Evolutionary conservation across 352 stramenopile genomes (phyloP), one percentile per base, ranked within the genome.

Genomic region (Globisporangium nagaii): DNA sequence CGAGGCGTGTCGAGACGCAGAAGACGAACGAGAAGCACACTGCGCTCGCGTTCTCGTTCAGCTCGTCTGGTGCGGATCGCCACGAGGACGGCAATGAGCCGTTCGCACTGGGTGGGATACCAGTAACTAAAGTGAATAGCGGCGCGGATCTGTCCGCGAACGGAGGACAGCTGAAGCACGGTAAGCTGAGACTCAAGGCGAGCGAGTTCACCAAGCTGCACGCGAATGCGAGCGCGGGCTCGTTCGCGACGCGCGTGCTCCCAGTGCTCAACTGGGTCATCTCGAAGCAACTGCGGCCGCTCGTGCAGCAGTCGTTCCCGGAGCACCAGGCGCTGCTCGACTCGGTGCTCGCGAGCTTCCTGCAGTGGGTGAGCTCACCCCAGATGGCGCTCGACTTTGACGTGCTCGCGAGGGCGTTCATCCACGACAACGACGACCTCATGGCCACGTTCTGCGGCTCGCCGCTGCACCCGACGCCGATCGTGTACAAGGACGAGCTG

Each of bases 141-240:
- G 42, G 49, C 2, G 31, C 41, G 10, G 22, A 52, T 19, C 51
- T 6, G 47, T 1, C 10, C 5, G 39, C 25, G 30, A 32, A n/a
- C 44, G 20, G 3, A 34, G n/a, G 12, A 24, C 19, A 8, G 28
- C 4, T 17, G 5, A 7, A 4, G 32, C 60, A 58, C 17, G 56
- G 56, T 5, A 71, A 62, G 32, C 52, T 65, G 52, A 68, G 68
- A 1, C 40, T 86, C 24, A 58, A 60, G 12, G 71, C 78, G 2
- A 86, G 75, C 28, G 68, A 74, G 35, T 82, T 87, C 61, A 87
- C 78, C 2, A 84, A 86, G 59, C 63, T 89, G 31, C 75, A 87
- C 35, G 75, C 79, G 0, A 70, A 57, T 5, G 79, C 73, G 6
- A 83, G 80, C 43, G 63, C 63, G 20, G 79, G 79, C 0, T 80